These are phyloP conservation scores for Cercospora sp. DNA, from an alignment of 2,329 filamentous ascomycete species.

Conservation along the genomic window DNA sequence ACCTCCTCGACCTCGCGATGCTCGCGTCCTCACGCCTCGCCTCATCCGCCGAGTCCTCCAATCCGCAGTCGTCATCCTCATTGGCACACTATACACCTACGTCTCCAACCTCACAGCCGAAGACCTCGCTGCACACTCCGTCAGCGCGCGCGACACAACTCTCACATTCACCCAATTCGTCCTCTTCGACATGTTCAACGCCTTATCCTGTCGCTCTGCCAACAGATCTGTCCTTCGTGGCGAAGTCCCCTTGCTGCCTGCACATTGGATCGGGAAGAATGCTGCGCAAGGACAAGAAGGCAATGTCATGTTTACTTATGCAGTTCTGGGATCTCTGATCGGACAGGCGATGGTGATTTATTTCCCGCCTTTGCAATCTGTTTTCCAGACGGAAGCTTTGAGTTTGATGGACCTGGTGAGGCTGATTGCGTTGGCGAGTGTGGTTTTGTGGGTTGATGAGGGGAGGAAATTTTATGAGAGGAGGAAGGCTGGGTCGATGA, in stretches of 20 bases:
- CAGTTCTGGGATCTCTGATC: conserved; percentile 77
- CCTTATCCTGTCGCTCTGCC: conserved; percentile 86
- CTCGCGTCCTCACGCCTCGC: conserved; percentile 83
- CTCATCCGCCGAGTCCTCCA: conserved; percentile 83
- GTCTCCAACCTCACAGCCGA: conserved; percentile 85
- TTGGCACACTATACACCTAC: conserved; percentile 89
- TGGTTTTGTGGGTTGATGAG: conserved; percentile 95
- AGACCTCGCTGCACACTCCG: conserved; percentile 55
- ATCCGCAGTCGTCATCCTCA: conserved; percentile 85
- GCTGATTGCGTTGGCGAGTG: conserved; percentile 75
- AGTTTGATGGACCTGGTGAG: conserved; percentile 70
- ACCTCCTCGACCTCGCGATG: conserved; percentile 81
- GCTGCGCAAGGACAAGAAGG: conserved; percentile 42
- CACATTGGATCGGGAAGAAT: conserved; percentile 13
- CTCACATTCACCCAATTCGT: conserved; percentile 99
- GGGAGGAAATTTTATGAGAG: conserved; percentile 71
- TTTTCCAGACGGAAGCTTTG: conserved; percentile 94
- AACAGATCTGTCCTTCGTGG: conserved; percentile 84
- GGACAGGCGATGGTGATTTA: conserved; percentile 93
- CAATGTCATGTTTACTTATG: conserved; percentile 96
- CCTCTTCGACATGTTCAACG: conserved; percentile 99
- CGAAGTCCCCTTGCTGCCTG: conserved; percentile 53
- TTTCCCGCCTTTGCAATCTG: conserved; percentile 85
- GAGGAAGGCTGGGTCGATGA: conserved; percentile 40
- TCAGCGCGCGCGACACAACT: conserved; percentile 92